Base-by-base conservation (phyloP, 2,329 filamentous ascomycete genomes). In the Arthrinium puccinioides region DNA sequence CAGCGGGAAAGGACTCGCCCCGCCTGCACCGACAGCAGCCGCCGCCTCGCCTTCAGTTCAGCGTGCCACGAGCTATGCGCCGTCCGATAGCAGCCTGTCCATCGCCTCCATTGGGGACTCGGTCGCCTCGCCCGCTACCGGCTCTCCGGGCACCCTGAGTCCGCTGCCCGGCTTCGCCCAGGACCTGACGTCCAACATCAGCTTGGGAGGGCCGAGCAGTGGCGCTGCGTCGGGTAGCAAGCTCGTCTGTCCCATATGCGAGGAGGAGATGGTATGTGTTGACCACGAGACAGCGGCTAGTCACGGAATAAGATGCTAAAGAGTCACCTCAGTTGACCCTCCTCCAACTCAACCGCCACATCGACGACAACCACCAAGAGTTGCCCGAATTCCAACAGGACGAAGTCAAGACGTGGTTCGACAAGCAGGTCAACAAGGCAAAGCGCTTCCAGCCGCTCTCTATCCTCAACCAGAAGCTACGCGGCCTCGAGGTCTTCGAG, bases 371-470 rank as follows among this genome's bases (percentile, higher is more conserved):
- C 44, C 89, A 96, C 64, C 84, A 89, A 59, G 89, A 95, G 54
- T 75, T 96, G 11, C 84, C 94, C 56, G 85, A 86, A 46, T 76
- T 87, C 43, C 82, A 88, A 55, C 89, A 95, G 56, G 87, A 95
- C 60, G 87, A 96, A 62, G 88, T 95, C 51, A 94, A 94, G 66
- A 90, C 88, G 27, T 96, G 89, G 89, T 94, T 96, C 64, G 87
- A 94, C 66, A 84, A 87, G 55, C 89, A 95, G 62, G 89, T 96
- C 62, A 74, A 85, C 48, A 95, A 94, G 60, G 89, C 89, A 9
- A 95, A 92, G 62, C 82, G 82, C 47, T 95, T 96, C 59, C 89
- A 96, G 55, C 89, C 89, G 1, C 74, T 96, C 1, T 89, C 88
- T 1, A 74, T 94, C 4, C 76, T 96, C 51, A 95, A 95, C 63